Conservation (phyloP, 1,284 basidiomycete species). For the Naganishia sp. region DNA sequence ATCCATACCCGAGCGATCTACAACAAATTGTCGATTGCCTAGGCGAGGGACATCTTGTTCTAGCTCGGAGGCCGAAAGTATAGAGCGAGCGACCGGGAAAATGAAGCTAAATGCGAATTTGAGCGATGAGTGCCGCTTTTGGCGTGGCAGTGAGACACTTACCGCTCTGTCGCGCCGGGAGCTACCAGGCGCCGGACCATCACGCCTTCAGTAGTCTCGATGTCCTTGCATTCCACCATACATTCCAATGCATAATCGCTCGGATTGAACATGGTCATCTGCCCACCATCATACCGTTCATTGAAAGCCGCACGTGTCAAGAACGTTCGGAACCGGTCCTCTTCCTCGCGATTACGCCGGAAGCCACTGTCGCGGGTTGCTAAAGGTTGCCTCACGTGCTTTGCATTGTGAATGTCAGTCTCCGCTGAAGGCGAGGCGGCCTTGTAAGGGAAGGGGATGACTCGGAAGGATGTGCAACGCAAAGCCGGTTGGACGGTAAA, state of each 20-base stretch:
- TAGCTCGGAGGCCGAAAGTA: constrained; percentile 62
- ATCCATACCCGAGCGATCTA: constrained; percentile 47
- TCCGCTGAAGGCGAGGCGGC: constrained; percentile 26
- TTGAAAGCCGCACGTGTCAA: constrained; percentile 59
- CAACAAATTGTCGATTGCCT: constrained; percentile 87
- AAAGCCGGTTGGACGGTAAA: constrained; percentile 92
- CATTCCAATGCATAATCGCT: constrained; percentile 88
- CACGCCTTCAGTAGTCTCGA: constrained; percentile 52
- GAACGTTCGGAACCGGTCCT: constrained; percentile 33
- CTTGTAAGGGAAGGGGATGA: constrained; percentile 56
- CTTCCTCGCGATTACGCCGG: constrained; percentile 9
- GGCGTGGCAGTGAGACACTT: constrained; percentile 36
- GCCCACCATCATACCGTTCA: constrained; percentile 76
- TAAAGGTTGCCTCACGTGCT: background rate
- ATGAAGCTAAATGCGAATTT: constrained; percentile 62
- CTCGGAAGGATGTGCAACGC: constrained; percentile 76
- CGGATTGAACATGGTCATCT: constrained; percentile 81
- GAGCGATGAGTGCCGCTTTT: too few relatives aligned
- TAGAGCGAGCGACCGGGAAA: constrained; percentile 72
- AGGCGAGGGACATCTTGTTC: constrained; percentile 75
- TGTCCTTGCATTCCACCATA: constrained; percentile 61
- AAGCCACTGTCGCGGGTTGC: constrained; percentile 12
- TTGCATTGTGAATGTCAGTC: constrained; percentile 41
- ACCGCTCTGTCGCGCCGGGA: constrained; percentile 76
- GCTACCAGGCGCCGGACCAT: constrained; percentile 67